Base-by-base conservation (phyloP, 345 rosid genomes). In the Psidium guajava region DNA sequence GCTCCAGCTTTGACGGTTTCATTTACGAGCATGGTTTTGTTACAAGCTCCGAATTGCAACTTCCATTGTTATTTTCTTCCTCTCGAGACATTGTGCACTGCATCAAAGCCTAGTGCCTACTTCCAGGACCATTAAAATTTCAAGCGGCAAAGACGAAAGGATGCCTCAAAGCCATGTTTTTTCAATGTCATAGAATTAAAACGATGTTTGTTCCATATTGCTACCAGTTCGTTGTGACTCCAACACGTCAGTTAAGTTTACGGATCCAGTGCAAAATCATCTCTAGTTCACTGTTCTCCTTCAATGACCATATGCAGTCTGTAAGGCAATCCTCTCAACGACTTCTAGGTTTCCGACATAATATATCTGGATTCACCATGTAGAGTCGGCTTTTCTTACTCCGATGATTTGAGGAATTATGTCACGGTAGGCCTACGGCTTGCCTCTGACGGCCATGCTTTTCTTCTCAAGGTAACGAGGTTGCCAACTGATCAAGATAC, bases 301-400 rank as follows among this genome's bases (percentile, higher is more conserved):
- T 15, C 50, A 10, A 36, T 49, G 50, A 36, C 82, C 6, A 75
- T 75, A 22, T 14, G 50, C n/a, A 40, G 24, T 75, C 77, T 69
- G 77, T 69, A 36, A n/a, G 6, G 22, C 50, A 36, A 54, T 54
- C 57, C 57, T 54, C 50, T 75, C 36, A 21, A 73, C 20, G 2
- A 54, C 57, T 54, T 56, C 22, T 85, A 93, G 94, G 95, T 91
- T 44, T 93, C 95, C 32, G 92, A 73, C 86, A 85, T 93, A 3
- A 88, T 93, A 69, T 93, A 92, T 82, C 81, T 93, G 88, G 94
- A 93, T 28, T 90, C 95, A 20, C 93, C 94, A 1, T 84, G 88
- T 28, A 93, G 92, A 1, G 93, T 90, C 4, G 94, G 95, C n/a
- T 83, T 90, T 54, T 93, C 95, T 47, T 92, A 91, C 86, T 89